Conservation (phyloP, 305 asterid genomes). For the Rubia balearica region DNA sequence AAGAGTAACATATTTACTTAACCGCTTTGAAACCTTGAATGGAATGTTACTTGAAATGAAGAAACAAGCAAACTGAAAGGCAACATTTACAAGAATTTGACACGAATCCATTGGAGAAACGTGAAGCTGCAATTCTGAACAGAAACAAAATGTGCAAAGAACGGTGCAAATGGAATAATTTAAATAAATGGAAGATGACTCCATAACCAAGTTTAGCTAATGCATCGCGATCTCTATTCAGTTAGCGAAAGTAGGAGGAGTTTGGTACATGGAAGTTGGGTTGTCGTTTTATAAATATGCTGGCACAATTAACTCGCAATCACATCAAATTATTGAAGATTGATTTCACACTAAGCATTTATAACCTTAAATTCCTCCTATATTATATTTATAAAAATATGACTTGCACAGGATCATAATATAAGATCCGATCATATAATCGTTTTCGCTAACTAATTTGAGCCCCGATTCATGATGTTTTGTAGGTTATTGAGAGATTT, state of each 20-base stretch:
- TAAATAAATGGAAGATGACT: conserved; percentile 20
- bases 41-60: background rate
- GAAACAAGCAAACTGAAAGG: background rate
- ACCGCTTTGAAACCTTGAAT: background rate
- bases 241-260: conserved; percentile 2
- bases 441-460: background rate
- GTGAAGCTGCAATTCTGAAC: background rate
- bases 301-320: background rate
- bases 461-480: too few relatives aligned
- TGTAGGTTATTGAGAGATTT: too few relatives aligned
- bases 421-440: too few relatives aligned
- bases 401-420: too few relatives aligned
- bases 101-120: background rate
- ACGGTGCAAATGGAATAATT: conserved; percentile 3
- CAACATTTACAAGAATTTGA: background rate
- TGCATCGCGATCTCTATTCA: conserved; percentile 18
- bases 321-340: background rate
- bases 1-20: too few relatives aligned
- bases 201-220: conserved; percentile 19
- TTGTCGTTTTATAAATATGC: background rate
- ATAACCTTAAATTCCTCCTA: background rate
- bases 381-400: too few relatives aligned
- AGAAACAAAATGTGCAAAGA: background rate
- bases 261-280: conserved; percentile 16
- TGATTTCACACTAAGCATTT: background rate